Base-by-base conservation (phyloP, 805 yeast species). In the Candida ulmi region DNA sequence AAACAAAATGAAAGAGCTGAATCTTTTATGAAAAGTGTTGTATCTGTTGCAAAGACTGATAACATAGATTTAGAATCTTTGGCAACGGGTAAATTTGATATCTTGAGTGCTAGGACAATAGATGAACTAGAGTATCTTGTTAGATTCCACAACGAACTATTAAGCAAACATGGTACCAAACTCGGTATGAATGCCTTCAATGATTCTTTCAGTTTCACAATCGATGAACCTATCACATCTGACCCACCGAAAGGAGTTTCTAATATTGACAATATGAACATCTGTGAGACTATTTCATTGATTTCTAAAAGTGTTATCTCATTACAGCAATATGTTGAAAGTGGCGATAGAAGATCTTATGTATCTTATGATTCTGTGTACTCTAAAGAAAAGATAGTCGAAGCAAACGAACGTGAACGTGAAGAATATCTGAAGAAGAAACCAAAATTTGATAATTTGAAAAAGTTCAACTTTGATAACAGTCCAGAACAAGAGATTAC, bases 81-180 rank as follows among this genome's bases (percentile, higher is more conserved):
- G 42, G 65, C 63, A 1, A 52, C 55, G 31, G 56, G 52, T 1
- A 71, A 78, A 47, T 69, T 78, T 42, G 91, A 83, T 58, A 63
- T 80, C 8, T 58, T 84, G 41, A 78, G 87, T 57, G 87, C 87
- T 3, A 66, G 88, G 53, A 78, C 84, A 3, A 71, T 82, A 21
- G 83, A 78, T 47, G 90, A 84, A 54, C 72, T 81, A 35, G 83
- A 80, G 50, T 71, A 60, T 44, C 58, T 78, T 35, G 65, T 77
- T 5, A 52, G 76, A 11, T 66, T 68, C 49, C 78, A 74, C 50
- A 63, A 66, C 43, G 57, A 60, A n/a, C 44, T 66, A 7, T 30
- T 63, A 27, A 42, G 42, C n/a, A 56, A 57, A 36, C 49, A 56
- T 32, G 49, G 47, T 16, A 40, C 43, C 8, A 36, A 42, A 17